A percentile compares a stretch with the other conserved stretches of the same genome.
phyloP scores from a whole-genome alignment of 768 basidiomycete species.

The Erythrobasidium yunnanense region DNA sequence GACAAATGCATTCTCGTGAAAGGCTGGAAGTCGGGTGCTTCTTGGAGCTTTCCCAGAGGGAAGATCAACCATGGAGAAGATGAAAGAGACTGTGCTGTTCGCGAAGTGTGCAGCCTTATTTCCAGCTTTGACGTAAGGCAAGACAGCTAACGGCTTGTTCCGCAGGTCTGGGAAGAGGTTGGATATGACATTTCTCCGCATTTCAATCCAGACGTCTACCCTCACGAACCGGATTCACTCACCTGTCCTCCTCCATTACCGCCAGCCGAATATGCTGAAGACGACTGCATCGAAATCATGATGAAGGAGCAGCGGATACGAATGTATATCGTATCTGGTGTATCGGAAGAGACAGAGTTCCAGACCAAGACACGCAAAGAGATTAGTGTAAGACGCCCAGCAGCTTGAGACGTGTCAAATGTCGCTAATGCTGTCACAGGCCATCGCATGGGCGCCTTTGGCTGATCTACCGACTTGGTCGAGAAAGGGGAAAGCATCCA shows the following conservation, averaged over 20 bases:
- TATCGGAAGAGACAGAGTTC: conserved; percentile 79
- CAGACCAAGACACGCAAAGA: conserved; percentile 92
- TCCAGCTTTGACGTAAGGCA: not conserved
- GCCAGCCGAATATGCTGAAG: conserved; percentile 42
- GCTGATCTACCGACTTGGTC: conserved; percentile 81
- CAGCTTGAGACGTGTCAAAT: too few species aligned
- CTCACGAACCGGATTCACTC: conserved; percentile 49
- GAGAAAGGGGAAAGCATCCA: conserved; percentile 51
- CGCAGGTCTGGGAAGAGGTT: conserved; percentile 87
- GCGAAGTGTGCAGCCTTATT: conserved; percentile 58
- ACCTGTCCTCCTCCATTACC: conserved; percentile 17
- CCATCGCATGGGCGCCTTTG: conserved; percentile 91
- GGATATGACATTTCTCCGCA: conserved; percentile 59
- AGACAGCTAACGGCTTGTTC: too few species aligned
- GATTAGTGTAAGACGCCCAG: conserved; percentile 54
- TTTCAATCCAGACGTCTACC: conserved; percentile 42
- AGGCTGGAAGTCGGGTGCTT: conserved; percentile 91
- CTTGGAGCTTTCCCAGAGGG: conserved; percentile 99
- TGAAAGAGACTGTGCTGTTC: conserved; percentile 67
- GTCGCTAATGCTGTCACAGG: too few species aligned
- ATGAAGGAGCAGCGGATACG: conserved; percentile 85
- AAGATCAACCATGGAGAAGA: conserved; percentile 95
- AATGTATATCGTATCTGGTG: conserved; percentile 74
- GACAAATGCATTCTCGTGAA: conserved; percentile 97
- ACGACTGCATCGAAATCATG: conserved; percentile 67